Base-by-base conservation (phyloP, 352 stramenopile genomes). In the Peronospora belbahrii region DNA sequence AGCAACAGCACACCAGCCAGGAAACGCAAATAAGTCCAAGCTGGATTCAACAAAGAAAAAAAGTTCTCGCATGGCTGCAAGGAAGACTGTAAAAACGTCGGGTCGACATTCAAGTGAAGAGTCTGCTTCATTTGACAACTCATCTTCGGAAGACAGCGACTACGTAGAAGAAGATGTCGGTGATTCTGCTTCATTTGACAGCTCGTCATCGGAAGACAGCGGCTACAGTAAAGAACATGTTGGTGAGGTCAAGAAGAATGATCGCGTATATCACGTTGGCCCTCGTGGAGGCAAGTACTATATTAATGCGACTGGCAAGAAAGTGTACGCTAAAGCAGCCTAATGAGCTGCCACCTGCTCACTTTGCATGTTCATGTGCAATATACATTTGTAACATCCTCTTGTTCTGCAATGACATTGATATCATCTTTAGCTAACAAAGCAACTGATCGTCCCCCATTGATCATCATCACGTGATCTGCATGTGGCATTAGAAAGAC, bases 281-380 rank as follows among this genome's bases (percentile, higher is more conserved):
- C 53, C 59, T 37, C 59, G 59, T 1, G 59, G 59, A 48, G 59
- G 59, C 6, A 63, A 53, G 38, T 67, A 67, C 20, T 64, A 55
- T 14, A 19, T 67, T 8, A 67, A 67, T 17, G 22, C 23, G 22
- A 23, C 33, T 5, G 59, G 59, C 14, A 67, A 63, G 22, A 67
- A 67, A 44, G 45, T 60, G 20, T 67, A 67, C 25, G 43, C 10
- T n/a, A 42, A 42, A 42, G 20, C 18, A 40, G 34, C 34, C 6
- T 40, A 28, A 27, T 3, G 23, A 27, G 23, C 5, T 7, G 4
- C n/a, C n/a, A n/a, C n/a, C n/a, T n/a, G n/a, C n/a, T n/a, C 23
- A 28, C 24, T 6, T 28, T 28, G 24, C 24, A 4, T 28, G 24
- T 28, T 11, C 24, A 28, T 28, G 24, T 28, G 24, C 24, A 28